A percentile compares a stretch with the other conserved stretches of the same genome.
phyloP scores from a whole-genome alignment of 176 grass and related monocot species.

The Eleusine indica region DNA sequence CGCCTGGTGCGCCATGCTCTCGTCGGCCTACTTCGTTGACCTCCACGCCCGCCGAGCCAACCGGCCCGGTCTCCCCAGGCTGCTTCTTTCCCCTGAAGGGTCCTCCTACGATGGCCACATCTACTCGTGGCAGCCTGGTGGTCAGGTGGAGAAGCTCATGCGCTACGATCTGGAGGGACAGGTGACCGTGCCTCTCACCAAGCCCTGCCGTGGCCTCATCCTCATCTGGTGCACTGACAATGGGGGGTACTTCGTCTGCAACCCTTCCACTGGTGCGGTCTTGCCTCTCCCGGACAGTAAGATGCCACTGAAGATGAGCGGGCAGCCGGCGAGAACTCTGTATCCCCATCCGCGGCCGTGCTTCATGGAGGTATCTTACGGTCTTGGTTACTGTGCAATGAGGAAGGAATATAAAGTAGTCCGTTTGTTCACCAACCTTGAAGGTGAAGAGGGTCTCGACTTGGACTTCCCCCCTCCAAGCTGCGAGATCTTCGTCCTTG shows the following conservation, averaged over 20 bases:
- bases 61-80: not conserved
- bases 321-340: not conserved
- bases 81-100: not conserved
- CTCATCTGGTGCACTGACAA: not conserved
- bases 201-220: constrained; percentile 23
- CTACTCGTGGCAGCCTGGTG: constrained; percentile 24
- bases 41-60: constrained; percentile 9
- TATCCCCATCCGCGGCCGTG: not conserved
- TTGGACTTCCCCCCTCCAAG: not conserved
- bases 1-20: constrained; percentile 7
- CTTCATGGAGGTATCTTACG: constrained; percentile 4
- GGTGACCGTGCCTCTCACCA: not conserved
- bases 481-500: constrained; percentile 27
- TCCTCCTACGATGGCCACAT: not conserved
- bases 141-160: constrained; percentile 17
- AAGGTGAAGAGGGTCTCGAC: not conserved
- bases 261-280: constrained; percentile 5
- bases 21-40: not conserved
- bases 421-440: not conserved
- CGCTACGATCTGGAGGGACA: not conserved
- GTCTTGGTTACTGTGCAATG: constrained; percentile 25
- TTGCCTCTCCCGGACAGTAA: constrained; percentile 9
- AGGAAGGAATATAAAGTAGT: constrained; percentile 23
- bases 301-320: not conserved
- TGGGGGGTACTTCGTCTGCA: not conserved